These are phyloP conservation scores for Moringa oleifera DNA, from an alignment of 345 rosid species.

Conservation along the genomic window DNA sequence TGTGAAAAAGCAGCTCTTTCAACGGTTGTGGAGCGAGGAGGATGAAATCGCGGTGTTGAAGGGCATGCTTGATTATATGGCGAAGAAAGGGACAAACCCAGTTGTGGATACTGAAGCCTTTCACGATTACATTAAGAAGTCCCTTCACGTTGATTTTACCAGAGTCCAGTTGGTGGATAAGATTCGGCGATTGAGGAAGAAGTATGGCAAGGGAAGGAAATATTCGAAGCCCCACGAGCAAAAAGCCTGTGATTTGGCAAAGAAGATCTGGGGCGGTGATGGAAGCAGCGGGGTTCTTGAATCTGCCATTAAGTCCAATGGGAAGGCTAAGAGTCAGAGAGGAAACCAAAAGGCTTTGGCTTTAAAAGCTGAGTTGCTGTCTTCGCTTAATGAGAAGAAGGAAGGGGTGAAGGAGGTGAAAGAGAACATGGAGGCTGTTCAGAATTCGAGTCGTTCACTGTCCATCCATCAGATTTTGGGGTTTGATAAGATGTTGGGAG, in stretches of 20 bases:
- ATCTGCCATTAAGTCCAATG: slow-evolving; percentile 15
- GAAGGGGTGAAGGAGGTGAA: not conserved
- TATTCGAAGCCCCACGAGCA: slow-evolving; percentile 30
- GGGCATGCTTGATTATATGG: slow-evolving; percentile 32
- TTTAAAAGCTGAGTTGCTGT: slow-evolving; percentile 1
- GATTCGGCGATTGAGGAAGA: slow-evolving; percentile 35
- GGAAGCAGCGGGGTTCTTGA: slow-evolving; percentile 13
- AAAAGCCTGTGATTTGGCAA: slow-evolving; percentile 29
- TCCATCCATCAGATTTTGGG: not conserved
- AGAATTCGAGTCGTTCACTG: not conserved
- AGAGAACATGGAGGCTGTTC: slow-evolving; percentile 12
- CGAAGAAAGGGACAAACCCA: slow-evolving; percentile 31
- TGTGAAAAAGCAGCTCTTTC: slow-evolving; percentile 35
- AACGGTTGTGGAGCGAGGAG: slow-evolving; percentile 41
- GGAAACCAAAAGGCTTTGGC: slow-evolving; percentile 9
- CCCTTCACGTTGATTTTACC: slow-evolving; percentile 31
- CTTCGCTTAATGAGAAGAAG: slow-evolving; percentile 3
- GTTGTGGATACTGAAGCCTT: slow-evolving; percentile 31
- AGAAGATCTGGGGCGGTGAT: slow-evolving; percentile 33
- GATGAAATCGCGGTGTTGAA: slow-evolving; percentile 43
- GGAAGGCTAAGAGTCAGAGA: slow-evolving; percentile 19
- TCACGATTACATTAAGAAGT: slow-evolving; percentile 32
- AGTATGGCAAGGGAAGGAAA: slow-evolving; percentile 22
- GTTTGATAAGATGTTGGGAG: slow-evolving; percentile 14
- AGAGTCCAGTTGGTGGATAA: slow-evolving; percentile 38